Evolutionary conservation across 2,329 filamentous ascomycete species (phyloP).

Genomic region (Camillea tinctor): DNA sequence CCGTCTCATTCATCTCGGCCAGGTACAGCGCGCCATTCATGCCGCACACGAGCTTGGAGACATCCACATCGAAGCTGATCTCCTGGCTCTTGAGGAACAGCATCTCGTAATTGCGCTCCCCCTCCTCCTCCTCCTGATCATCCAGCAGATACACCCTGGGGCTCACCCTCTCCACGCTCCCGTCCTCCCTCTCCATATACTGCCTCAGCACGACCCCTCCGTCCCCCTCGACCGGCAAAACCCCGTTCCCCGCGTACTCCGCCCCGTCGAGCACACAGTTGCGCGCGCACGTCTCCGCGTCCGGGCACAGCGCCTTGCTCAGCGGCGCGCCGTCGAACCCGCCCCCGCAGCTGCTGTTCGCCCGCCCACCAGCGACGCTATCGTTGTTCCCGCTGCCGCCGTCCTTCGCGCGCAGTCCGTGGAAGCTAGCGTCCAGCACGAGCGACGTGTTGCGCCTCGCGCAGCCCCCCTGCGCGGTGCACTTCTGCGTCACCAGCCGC

Average conservation of each 20-base stretch:
- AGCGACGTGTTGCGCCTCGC: slow-evolving; percentile 45
- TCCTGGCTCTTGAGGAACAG: slow-evolving; percentile 54
- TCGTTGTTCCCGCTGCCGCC: neutral
- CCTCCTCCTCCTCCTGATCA: neutral
- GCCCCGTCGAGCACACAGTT: slow-evolving; percentile 52
- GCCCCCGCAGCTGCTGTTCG: slow-evolving; percentile 29
- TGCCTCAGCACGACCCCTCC: slow-evolving; percentile 23
- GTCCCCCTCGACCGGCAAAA: slow-evolving; percentile 20
- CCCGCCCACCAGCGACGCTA: slow-evolving; percentile 10
- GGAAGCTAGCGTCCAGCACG: slow-evolving; percentile 47
- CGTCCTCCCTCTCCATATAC: slow-evolving; percentile 32
- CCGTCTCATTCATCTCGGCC: slow-evolving; percentile 60
- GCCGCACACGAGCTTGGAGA: slow-evolving; percentile 62
- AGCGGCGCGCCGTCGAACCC: slow-evolving; percentile 22
- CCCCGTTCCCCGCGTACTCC: slow-evolving; percentile 40
- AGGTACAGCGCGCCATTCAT: slow-evolving; percentile 67
- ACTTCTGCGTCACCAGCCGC: slow-evolving; percentile 2
- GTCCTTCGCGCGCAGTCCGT: slow-evolving; percentile 31
- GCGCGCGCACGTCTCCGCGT: slow-evolving; percentile 43
- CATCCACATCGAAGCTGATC: slow-evolving; percentile 64
- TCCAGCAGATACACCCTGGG: slow-evolving; percentile 57
- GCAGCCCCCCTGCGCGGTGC: slow-evolving; percentile 32
- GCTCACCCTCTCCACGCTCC: slow-evolving; percentile 23
- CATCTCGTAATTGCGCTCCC: slow-evolving; percentile 49
- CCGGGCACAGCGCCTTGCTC: slow-evolving; percentile 43